Evolutionary conservation across 2,329 filamentous ascomycete species (phyloP), one percentile per base, ranked within the genome.

Genomic region (Sordariomycetes sp.): DNA sequence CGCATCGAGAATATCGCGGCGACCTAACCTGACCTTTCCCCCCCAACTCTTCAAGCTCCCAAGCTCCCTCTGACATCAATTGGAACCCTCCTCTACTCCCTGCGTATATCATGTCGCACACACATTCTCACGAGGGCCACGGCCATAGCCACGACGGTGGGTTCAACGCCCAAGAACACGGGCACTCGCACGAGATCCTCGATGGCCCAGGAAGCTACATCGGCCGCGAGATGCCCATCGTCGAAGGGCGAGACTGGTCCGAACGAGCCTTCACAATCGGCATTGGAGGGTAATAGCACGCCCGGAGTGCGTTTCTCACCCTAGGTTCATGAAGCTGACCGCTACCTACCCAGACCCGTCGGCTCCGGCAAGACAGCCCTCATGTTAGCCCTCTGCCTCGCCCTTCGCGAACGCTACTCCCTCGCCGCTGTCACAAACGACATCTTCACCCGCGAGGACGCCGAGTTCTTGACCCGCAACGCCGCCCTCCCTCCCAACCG

Each of bases 391-490:
- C 83, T 96, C 46, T 95, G 87, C 66, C 79, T 79, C 23, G 81
- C 82, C 7, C 79, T 98, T 6, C 83, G 92, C 41, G 70, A 79
- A 33, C 68, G 74, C 36, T 88, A 85, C 73, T 86, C 80, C 53
- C 83, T 98, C 50, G 92, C 92, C 1, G 92, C 87, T 39, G 90
- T 98, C 16, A 98, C 92, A 32, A 96, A 96, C 70, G 90, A 96
- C 69, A 96, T 96, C 69, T 96, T 96, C 70, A 96, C 90, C 16
- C 82, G 83, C 44, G 92, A 98, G 64, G 92, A 98, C 68, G 88
- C 88, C 66, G 92, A 96, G 61, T 98, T 98, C 66, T 79, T 98
- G 18, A 94, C 86, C 39, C 79, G 79, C 37, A 73, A 95, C 70
- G 72, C 75, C 44, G 92, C 92, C 6, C 79, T 96, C 0, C 82